Percentiles rank a stretch among this genome's conserved stretches.
These are phyloP conservation scores for Epipyxis sp. DNA, from an alignment of 108 stramenopile genomes.

Conservation along the genomic window DNA sequence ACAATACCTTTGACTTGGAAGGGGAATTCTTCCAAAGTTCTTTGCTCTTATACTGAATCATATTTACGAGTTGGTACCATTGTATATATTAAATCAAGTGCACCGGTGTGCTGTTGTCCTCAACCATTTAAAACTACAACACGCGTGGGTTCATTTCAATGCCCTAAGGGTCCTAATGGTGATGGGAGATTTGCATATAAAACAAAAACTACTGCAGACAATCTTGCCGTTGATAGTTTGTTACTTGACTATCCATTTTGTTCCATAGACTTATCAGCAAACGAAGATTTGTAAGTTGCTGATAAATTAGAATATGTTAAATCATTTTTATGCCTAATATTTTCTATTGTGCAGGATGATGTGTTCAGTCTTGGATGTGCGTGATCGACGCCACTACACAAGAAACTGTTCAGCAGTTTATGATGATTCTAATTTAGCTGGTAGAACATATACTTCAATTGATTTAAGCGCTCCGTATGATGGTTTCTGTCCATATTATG, in stretches of 20 bases:
- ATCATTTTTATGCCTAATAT: too few relatives aligned
- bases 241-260: slow-evolving; percentile 16
- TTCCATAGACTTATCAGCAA: not conserved
- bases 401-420: slow-evolving; percentile 2
- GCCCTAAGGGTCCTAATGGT: not conserved
- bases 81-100: not conserved
- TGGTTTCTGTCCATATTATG: slow-evolving; percentile 41
- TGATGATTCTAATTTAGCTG: not conserved
- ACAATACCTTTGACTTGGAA: slow-evolving; percentile 45
- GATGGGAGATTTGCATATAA: slow-evolving; percentile 16
- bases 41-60: slow-evolving; percentile 22
- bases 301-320: not conserved
- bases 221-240: not conserved
- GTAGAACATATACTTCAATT: not conserved
- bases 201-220: not conserved
- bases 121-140: slow-evolving; percentile 6
- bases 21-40: slow-evolving; percentile 17
- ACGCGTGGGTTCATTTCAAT: slow-evolving; percentile 21
- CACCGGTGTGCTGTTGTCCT: slow-evolving; percentile 33
- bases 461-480: slow-evolving; percentile 39
- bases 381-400: slow-evolving; percentile 3
- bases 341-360: slow-evolving; percentile 12
- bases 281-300: not conserved
- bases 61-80: slow-evolving; percentile 11
- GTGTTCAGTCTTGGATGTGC: slow-evolving; percentile 19